These are phyloP conservation scores for Taphrina deformans DNA, from an alignment of 1,139 yeast genomes.

Conservation along the genomic window DNA sequence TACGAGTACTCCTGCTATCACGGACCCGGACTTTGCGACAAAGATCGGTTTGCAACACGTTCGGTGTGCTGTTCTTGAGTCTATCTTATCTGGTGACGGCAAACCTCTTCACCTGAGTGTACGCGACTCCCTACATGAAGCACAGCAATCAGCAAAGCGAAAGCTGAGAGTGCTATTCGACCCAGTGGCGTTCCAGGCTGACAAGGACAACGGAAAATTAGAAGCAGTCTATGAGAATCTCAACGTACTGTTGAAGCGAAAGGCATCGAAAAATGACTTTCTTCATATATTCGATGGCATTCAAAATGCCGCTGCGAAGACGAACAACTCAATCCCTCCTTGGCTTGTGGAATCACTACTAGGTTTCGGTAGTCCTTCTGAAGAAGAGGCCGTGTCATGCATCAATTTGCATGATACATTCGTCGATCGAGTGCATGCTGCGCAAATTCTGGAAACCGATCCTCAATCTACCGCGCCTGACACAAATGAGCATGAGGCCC, in stretches of 20 bases:
- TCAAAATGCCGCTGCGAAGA: neutral
- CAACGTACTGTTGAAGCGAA: constrained; percentile 7
- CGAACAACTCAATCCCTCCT: neutral
- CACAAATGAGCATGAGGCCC: neutral
- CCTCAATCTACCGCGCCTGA: neutral
- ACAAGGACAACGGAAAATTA: neutral
- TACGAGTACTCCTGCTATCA: constrained; percentile 29
- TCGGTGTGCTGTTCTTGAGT: constrained; percentile 42
- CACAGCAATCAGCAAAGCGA: constrained; percentile 26
- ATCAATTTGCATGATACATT: neutral
- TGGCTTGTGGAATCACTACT: constrained; percentile 1
- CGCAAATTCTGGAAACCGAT: neutral
- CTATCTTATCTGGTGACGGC: constrained; percentile 39
- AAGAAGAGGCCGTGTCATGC: neutral
- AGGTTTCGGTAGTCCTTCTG: neutral
- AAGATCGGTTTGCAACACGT: constrained; percentile 40
- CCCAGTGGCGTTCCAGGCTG: constrained; percentile 18
- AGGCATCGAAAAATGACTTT: neutral
- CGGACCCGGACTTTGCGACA: constrained; percentile 27
- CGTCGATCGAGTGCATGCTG: neutral
- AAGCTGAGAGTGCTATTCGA: constrained; percentile 29
- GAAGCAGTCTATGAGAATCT: constrained; percentile 19
- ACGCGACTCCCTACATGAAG: constrained; percentile 5
- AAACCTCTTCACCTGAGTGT: constrained; percentile 23
- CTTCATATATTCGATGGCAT: neutral